phyloP scores from a whole-genome alignment of 371 early-diverging fungal genomes.

The Mucor velutinosus region DNA sequence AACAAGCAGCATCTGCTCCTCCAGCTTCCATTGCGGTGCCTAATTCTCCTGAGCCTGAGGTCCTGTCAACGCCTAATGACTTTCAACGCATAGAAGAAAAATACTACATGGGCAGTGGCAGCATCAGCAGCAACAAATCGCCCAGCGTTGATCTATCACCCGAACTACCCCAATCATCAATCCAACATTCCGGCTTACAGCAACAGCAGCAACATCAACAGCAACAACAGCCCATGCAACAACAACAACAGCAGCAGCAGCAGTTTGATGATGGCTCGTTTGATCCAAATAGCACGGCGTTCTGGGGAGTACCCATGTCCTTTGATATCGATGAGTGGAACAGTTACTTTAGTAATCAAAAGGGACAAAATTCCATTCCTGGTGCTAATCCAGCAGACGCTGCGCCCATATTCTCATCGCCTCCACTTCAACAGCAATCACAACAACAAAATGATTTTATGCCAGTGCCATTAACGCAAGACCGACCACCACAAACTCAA shows the following conservation, averaged over 20 bases:
- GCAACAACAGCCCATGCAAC: neutral
- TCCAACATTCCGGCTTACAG: neutral
- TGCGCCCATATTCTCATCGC: neutral
- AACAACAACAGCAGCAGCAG: neutral
- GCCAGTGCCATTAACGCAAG: neutral
- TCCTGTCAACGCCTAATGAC: neutral
- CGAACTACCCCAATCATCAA: neutral
- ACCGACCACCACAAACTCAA: neutral
- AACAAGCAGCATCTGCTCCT: neutral
- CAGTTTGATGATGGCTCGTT: slow-evolving; percentile 8
- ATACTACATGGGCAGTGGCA: slow-evolving; percentile 18
- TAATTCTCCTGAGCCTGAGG: slow-evolving; percentile 35
- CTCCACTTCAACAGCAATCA: neutral
- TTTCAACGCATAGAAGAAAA: slow-evolving; percentile 24
- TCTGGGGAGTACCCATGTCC: slow-evolving; percentile 36
- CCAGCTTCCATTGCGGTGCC: slow-evolving; percentile 38
- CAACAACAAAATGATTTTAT: neutral
- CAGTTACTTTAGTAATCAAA: slow-evolving; percentile 30
- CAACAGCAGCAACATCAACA: neutral
- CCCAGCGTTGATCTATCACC: slow-evolving; percentile 19
- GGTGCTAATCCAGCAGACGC: neutral
- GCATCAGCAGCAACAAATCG: slow-evolving; percentile 8
- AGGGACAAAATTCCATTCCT: neutral
- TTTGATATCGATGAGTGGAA: slow-evolving; percentile 43
- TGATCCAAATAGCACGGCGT: slow-evolving; percentile 31